Base-by-base conservation (phyloP, 306 rosid genomes). In the Alnus rubra region DNA sequence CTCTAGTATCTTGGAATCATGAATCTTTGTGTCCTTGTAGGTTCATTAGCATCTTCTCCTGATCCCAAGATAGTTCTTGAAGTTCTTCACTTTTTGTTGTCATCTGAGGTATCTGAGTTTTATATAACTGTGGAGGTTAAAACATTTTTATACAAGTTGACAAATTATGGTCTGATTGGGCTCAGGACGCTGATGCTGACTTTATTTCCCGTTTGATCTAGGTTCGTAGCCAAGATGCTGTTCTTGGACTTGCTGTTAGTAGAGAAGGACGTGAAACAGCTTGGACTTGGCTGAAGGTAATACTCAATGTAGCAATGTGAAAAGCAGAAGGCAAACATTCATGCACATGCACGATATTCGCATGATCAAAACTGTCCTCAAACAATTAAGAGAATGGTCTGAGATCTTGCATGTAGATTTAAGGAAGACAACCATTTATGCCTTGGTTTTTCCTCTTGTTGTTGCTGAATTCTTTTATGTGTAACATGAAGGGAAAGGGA, bases 171-270 rank as follows among this genome's bases (percentile, higher is more conserved):
- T 56, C 44, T 71, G 65, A 77, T 44, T 64, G 76, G 78, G 79
- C 63, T 80, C 76, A 15, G 81, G 47, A 81, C 53, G 73, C 64
- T 84, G 73, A 79, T 78, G 42, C 48, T 50, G 63, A 19, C 47
- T 80, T 77, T 33, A 9, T 53, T 76, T 35, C 35, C 49, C 64
- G 13, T 67, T 8, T 31, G 82, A 68, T 77, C 54, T 68, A 94
- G 97, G 98, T 92, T 71, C 94, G 97, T 8, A 92, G 89, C 80
- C 98, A 94, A 84, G 98, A 94, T 84, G 97, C 88, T 75, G 81
- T 87, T 78, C 79, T 73, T 71, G 98, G 98, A 77, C 88, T 92
- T 14, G 76, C 82, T 79, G 89, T 88, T 76, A 52, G 85, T 73
- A 54, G 48, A 67, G 83, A 91, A 75, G 98, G 97, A 74, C 91